phyloP scores from a whole-genome alignment of 2,329 filamentous ascomycete genomes.

The Aureobasidium sp. region DNA sequence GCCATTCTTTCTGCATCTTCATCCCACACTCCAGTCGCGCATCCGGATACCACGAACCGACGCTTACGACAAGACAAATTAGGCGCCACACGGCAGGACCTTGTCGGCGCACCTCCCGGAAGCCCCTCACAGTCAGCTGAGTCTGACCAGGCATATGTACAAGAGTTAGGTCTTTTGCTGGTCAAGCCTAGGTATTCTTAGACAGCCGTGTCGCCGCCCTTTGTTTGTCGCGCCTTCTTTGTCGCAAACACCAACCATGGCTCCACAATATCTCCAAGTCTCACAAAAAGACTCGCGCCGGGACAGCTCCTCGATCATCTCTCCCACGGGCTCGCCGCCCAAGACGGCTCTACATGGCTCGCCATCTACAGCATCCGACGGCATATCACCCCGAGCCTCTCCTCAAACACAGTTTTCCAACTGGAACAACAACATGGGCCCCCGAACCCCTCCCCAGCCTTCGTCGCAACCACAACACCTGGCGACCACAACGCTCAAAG shows the following conservation, averaged over 20 bases:
- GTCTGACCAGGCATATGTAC: not conserved
- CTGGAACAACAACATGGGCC: conserved; percentile 7
- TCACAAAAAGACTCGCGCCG: conserved; percentile 8
- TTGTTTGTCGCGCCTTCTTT: conserved; percentile 2
- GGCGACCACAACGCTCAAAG: conserved; percentile 85
- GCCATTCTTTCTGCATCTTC: not conserved
- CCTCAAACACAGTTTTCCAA: conserved; percentile 10
- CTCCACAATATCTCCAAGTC: not conserved
- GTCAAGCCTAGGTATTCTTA: not conserved
- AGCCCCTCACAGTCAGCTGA: conserved; percentile 1
- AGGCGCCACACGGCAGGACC: conserved; percentile 9
- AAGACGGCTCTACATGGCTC: not conserved
- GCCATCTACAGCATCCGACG: not conserved
- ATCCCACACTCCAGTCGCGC: not conserved
- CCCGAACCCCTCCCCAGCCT: conserved; percentile 2
- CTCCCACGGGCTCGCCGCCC: not conserved
- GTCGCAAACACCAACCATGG: not conserved
- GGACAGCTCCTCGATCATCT: conserved; percentile 5
- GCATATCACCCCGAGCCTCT: not conserved
- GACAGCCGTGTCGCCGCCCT: not conserved
- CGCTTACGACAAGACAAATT: not conserved
- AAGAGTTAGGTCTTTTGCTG: not conserved
- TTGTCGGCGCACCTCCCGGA: not conserved
- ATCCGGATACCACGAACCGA: not conserved
- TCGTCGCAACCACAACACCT: conserved; percentile 38